phyloP scores from a whole-genome alignment of 305 asterid species.

The Fraxinus floribunda region DNA sequence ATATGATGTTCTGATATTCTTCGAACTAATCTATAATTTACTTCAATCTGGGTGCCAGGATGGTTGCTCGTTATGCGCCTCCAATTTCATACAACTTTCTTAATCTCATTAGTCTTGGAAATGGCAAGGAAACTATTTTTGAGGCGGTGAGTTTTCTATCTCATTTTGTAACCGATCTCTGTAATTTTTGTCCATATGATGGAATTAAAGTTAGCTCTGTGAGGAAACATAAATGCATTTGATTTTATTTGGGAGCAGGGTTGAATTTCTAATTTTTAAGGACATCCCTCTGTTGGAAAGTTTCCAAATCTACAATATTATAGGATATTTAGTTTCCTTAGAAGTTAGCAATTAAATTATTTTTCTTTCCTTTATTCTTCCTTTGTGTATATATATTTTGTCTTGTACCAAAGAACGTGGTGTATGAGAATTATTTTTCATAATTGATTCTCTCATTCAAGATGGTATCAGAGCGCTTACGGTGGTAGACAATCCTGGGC shows the following conservation, averaged over 20 bases:
- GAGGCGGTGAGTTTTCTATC: constrained; percentile 65
- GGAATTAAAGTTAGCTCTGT: constrained; percentile 3
- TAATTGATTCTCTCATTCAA: too few relatives aligned
- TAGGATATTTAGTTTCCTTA: too few relatives aligned
- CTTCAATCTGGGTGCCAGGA: constrained; percentile 54
- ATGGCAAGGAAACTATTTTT: constrained; percentile 68
- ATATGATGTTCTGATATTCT: background rate
- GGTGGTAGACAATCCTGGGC: too few relatives aligned
- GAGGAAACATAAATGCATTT: constrained; percentile 3
- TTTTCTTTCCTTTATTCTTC: too few relatives aligned
- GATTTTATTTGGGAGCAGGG: background rate
- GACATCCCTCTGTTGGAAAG: background rate
- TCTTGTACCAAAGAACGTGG: too few relatives aligned
- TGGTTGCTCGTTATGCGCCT: constrained; percentile 99
- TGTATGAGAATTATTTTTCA: too few relatives aligned
- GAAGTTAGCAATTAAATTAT: too few relatives aligned
- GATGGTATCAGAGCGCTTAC: too few relatives aligned
- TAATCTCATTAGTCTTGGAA: constrained; percentile 83
- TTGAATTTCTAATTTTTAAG: background rate
- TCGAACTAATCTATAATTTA: constrained; percentile 18
- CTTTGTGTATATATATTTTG: too few relatives aligned
- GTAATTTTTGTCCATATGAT: background rate
- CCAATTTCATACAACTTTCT: constrained; percentile 96
- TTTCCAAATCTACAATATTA: background rate
- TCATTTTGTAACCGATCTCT: constrained; percentile 2